Evolutionary conservation across 768 basidiomycete genomes (phyloP), one percentile per base, ranked within the genome.

Genomic region (Dioszegia crocea): DNA sequence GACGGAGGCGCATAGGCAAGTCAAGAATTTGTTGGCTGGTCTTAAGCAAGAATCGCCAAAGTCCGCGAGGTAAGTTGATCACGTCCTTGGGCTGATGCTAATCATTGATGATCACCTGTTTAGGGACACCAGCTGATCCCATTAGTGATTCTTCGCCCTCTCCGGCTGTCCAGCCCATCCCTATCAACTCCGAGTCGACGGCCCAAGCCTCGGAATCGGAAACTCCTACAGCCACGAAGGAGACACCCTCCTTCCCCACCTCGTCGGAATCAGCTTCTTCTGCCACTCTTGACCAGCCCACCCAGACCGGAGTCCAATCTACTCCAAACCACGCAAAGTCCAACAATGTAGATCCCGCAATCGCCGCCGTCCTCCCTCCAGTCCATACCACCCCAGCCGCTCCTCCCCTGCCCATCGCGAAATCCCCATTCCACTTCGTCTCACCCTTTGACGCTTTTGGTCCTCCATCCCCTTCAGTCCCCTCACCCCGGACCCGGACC

Each of bases 381-480:
- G 17, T 44, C 29, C 31, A 9, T 57, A 40, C 56, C 21, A 41
- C 36, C 23, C n/a, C 45, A 19, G 27, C 14, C 44, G 11, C 38
- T 30, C 51, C 14, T 24, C 51, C 56, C 11, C 26, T 56, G 31
- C 26, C 60, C 6, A 55, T 61, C 19, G 52, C 62, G 19, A 66
- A 66, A 44, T 64, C 68, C 14, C 57, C 60, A 40, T 73, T 73
- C 63, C 65, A 70, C 54, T 73, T 73, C 45, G 66, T 70, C 53
- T 69, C 67, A 2, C 71, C 71, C 6, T 73, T 73, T 46, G 68
- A 67, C 33, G 71, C 59, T 6, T 73, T 73, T 46, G 64, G 67
- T 9, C 45, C 49, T 21, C 38, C 43, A 36, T 56, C 48, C 17
- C 26, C 12, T 11, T 21, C 45, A 4, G 10, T 27, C 27, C 19